Evolutionary conservation across 768 basidiomycete species (phyloP), one percentile per base, ranked within the genome.

Genomic region (Naganishia onofrii): DNA sequence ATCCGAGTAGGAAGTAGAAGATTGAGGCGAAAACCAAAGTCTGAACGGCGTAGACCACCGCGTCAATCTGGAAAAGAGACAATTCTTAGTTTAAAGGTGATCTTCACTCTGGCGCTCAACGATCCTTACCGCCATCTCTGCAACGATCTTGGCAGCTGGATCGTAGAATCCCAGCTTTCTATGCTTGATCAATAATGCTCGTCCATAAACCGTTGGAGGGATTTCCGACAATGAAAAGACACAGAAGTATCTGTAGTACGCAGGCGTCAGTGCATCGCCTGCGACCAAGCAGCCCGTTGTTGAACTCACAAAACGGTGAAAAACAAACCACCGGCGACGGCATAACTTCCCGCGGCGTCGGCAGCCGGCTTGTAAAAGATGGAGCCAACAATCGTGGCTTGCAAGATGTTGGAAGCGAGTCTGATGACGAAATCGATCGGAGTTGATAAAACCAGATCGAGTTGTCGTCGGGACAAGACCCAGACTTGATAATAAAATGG

Each of bases 161-260:
- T 82, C 75, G 75, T 82, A 84, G 77, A 84, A 81, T n/a, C 80
- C 74, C 72, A 81, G 84, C 48, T 77, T 79, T 52, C 76, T 76
- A 73, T 84, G 84, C 66, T 83, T 79, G 73, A 80, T 82, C 60
- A 84, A 77, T 69, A 84, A 89, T 0, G 90, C 88, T 3, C 91
- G 86, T 52, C 91, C 91, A 55, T 88, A 72, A 89, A 93, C 90
- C 81, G 90, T 88, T 56, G 84, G 82, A 1, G 72, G 78, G 70
- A 68, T 70, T 68, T 83, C 81, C 36, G 79, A 80, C 76, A 82
- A 81, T 28, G 82, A 82, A 8, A 80, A 80, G 68, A 84, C 80
- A 32, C 83, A 82, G 67, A 68, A 78, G 71, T 78, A 79, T 36
- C 36, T 36, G 36, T 36, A 36, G 36, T 36, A 36, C 6, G 36